A percentile compares a stretch with the other conserved stretches of the same genome.
Conservation (phyloP, 768 basidiomycete species). For the Boletus rufocinnamomeus region DNA sequence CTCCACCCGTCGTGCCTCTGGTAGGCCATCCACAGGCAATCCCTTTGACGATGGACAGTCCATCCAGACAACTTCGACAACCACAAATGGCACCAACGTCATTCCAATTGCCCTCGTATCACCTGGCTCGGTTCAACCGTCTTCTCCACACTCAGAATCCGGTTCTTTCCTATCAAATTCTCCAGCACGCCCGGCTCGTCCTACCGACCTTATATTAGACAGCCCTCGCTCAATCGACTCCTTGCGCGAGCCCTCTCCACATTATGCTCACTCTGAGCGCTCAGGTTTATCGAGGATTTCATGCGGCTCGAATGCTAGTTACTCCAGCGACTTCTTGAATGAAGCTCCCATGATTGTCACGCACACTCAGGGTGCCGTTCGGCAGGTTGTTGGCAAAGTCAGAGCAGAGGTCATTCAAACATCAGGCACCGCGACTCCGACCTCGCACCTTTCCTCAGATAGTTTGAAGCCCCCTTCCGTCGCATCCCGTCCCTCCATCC, state of each 20-base stretch:
- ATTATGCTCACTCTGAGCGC: constrained; percentile 48
- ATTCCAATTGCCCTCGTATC: constrained; percentile 84
- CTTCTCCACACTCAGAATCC: constrained; percentile 38
- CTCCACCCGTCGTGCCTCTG: constrained; percentile 19
- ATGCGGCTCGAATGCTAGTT: constrained; percentile 74
- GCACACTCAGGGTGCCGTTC: constrained; percentile 58
- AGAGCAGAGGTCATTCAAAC: constrained; percentile 80
- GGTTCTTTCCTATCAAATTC: constrained; percentile 30
- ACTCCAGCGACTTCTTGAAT: constrained; percentile 74
- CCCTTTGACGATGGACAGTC: constrained; percentile 79
- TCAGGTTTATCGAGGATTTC: constrained; percentile 66
- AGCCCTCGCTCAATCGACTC: constrained; percentile 62
- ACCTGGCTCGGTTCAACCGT: constrained; percentile 46
- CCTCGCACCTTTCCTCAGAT: constrained; percentile 35
- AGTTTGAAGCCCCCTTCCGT: constrained; percentile 43
- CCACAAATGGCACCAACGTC: constrained; percentile 79
- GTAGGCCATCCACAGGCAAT: constrained; percentile 43
- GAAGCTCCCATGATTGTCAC: constrained; percentile 84
- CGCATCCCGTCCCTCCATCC: constrained; percentile 44
- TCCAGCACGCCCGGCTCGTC: constrained; percentile 57
- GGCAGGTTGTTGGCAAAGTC: constrained; percentile 74
- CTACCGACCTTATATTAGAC: constrained; percentile 61
- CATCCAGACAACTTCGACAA: constrained; percentile 74
- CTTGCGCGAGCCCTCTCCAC: constrained; percentile 37
- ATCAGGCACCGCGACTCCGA: constrained; percentile 39